These are phyloP conservation scores for Rhodocollybia butyracea DNA, from an alignment of 768 basidiomycete species.

Conservation along the genomic window DNA sequence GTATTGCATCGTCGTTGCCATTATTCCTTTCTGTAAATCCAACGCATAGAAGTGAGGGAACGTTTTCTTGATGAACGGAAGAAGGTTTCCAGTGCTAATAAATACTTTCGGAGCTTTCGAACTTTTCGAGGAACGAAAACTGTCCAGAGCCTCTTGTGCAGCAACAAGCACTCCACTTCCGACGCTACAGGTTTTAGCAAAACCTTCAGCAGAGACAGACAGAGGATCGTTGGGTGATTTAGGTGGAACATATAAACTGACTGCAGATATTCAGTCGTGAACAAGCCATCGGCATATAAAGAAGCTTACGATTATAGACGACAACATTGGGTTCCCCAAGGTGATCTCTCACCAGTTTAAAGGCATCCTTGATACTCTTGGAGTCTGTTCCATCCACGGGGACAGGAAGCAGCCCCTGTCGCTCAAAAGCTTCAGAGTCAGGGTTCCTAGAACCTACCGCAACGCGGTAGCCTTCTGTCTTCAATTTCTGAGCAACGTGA, in stretches of 20 bases:
- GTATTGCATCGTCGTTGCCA: conserved; percentile 19
- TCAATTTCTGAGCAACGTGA: conserved; percentile 22
- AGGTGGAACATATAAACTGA: conserved; percentile 13
- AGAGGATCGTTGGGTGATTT: conserved; percentile 18
- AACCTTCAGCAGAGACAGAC: conserved; percentile 18
- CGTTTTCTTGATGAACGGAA: conserved; percentile 18
- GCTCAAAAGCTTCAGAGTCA: conserved; percentile 8
- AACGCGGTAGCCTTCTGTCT: conserved; percentile 25
- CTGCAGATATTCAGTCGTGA: conserved; percentile 2
- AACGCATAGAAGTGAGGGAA: conserved; percentile 12
- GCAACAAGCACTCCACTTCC: conserved; percentile 19
- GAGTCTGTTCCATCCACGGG: conserved; percentile 32
- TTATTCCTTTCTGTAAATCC: conserved; percentile 22
- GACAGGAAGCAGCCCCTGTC: conserved; percentile 27
- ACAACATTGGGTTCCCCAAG: conserved; percentile 44
- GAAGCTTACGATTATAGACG: conserved; percentile 38
- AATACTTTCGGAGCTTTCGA: conserved; percentile 24
- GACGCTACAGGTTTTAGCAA: conserved; percentile 13
- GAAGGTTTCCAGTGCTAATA: conserved; percentile 28
- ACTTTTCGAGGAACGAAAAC: conserved; percentile 20
- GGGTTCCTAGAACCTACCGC: conserved; percentile 27
- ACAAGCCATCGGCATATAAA: not conserved
- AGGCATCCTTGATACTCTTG: conserved; percentile 31
- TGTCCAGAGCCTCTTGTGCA: conserved; percentile 23
- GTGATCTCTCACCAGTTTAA: conserved; percentile 29